A percentile compares a stretch with the other conserved stretches of the same genome.
phyloP scores from a whole-genome alignment of 1,139 yeast species.

The Kazachstania sp. region DNA sequence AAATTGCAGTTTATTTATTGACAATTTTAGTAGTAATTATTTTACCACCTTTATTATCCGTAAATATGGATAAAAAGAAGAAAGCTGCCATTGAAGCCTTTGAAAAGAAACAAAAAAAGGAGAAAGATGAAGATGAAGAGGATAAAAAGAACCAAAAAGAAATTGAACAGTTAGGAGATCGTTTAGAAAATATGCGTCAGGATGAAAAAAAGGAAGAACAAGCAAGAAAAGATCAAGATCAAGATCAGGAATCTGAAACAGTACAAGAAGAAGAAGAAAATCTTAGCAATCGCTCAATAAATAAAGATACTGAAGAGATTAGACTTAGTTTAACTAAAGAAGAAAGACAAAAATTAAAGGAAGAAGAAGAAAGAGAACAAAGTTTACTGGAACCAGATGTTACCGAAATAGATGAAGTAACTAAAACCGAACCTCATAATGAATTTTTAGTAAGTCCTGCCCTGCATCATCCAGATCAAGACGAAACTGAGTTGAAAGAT shows the following conservation, averaged over 20 bases:
- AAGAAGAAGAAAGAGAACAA: neutral
- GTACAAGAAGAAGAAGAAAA: neutral
- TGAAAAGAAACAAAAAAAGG: neutral
- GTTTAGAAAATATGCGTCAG: neutral
- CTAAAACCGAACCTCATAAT: too few relatives aligned
- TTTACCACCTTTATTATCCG: constrained; percentile 1
- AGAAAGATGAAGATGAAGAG: neutral
- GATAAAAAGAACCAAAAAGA: neutral
- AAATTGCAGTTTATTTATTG: neutral
- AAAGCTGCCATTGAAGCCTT: neutral
- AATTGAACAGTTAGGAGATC: neutral
- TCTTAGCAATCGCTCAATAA: neutral
- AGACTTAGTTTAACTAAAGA: constrained; percentile 2
- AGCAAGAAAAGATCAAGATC: neutral
- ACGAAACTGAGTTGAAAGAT: neutral
- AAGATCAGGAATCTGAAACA: neutral
- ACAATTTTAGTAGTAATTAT: neutral
- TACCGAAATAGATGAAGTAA: neutral
- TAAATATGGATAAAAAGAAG: neutral
- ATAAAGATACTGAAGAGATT: neutral
- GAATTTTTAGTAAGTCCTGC: too few relatives aligned
- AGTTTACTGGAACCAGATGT: neutral
- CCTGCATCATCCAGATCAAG: neutral
- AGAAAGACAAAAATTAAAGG: neutral
- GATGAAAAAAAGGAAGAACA: neutral